phyloP scores from a whole-genome alignment of 345 rosid species.

The Gossypium bickii region DNA sequence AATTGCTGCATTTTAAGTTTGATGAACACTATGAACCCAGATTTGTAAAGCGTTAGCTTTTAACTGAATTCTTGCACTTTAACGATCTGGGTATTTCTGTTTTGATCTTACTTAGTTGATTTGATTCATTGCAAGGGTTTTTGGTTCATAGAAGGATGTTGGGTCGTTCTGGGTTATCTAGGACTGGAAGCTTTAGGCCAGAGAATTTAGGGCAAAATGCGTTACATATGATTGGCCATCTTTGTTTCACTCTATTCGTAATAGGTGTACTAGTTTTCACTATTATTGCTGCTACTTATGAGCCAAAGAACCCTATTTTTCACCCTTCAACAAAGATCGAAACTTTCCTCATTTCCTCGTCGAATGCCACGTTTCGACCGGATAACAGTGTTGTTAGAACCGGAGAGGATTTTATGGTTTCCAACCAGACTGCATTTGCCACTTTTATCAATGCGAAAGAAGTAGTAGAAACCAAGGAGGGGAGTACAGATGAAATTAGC shows the following conservation, averaged over 20 bases:
- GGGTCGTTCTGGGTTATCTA: conserved; percentile 3
- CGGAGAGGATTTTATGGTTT: conserved; percentile 84
- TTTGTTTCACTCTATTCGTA: conserved; percentile 5
- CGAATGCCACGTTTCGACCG: not conserved
- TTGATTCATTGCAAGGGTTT: not conserved
- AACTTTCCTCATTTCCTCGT: not conserved
- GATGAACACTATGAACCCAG: not conserved
- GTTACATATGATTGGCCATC: not conserved
- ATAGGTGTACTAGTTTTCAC: conserved; percentile 4
- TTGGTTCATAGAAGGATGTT: not conserved
- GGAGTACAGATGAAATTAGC: conserved; percentile 6
- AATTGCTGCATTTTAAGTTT: not conserved
- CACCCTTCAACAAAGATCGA: not conserved
- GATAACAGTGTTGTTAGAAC: conserved; percentile 27
- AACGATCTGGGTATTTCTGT: conserved; percentile 21
- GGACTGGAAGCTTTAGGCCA: not conserved
- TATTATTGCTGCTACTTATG: not conserved
- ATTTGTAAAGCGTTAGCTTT: conserved; percentile 6
- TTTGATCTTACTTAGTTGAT: conserved; percentile 12
- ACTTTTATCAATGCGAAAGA: conserved; percentile 63
- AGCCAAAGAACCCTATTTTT: not conserved
- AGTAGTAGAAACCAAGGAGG: conserved; percentile 29
- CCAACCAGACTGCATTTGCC: conserved; percentile 65
- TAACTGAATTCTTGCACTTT: not conserved
- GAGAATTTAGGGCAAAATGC: conserved; percentile 4